Evolutionary conservation across 164 flowering plant genomes (phyloP).

Genomic region (Warburgia ugandensis): DNA sequence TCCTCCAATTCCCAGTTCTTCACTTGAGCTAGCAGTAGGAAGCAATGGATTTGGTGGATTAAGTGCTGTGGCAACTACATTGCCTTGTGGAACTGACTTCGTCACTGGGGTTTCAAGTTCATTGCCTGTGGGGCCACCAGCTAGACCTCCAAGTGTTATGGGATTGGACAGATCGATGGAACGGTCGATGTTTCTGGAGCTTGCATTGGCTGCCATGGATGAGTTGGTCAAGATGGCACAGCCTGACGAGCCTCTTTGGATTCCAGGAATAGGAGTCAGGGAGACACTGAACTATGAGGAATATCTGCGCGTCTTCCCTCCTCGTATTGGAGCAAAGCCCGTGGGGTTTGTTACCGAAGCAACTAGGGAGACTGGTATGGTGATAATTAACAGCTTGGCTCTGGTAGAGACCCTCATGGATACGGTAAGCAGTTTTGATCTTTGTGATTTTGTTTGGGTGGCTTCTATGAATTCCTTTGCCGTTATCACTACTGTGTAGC

Average conservation of each 20-base stretch:
- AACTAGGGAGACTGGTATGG: constrained; percentile 70
- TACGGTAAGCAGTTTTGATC: constrained; percentile 45
- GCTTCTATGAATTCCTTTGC: background rate
- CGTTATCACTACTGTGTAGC: no score
- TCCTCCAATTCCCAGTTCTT: constrained; percentile 47
- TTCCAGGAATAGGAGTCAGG: constrained; percentile 46
- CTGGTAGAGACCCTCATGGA: constrained; percentile 94
- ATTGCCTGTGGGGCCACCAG: constrained; percentile 28
- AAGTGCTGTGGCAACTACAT: constrained; percentile 19
- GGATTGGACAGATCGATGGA: constrained; percentile 54
- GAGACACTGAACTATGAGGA: constrained; percentile 68
- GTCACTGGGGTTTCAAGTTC: constrained; percentile 33
- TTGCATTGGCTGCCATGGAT: constrained; percentile 90
- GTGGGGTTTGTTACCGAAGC: constrained; percentile 77
- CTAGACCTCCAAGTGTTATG: constrained; percentile 18
- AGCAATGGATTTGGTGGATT: constrained; percentile 49
- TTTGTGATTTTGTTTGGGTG: no score
- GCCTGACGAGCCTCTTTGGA: constrained; percentile 76
- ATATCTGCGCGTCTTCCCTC: constrained; percentile 51
- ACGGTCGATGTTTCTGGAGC: constrained; percentile 76
- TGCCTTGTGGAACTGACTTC: constrained; percentile 46
- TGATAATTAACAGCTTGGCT: constrained; percentile 81
- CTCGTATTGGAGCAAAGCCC: constrained; percentile 75
- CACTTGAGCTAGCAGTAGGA: constrained; percentile 82
- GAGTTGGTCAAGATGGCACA: constrained; percentile 86